Evolutionary conservation across 495 filamentous ascomycete species (phyloP), one percentile per base, ranked within the genome.

Genomic region (Annulohypoxylon stygium): DNA sequence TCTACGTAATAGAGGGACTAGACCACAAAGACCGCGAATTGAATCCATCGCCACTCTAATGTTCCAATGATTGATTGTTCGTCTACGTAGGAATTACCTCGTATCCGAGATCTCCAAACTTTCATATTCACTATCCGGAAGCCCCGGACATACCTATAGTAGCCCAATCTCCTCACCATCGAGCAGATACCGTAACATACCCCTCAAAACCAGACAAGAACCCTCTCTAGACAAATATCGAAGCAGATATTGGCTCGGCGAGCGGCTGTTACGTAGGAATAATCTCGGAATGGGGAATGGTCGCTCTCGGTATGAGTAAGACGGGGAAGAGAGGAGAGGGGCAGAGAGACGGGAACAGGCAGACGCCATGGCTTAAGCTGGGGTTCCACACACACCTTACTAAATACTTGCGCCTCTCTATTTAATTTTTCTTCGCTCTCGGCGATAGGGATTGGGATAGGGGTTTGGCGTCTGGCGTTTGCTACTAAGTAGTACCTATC

Each of bases 271-370:
- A 30, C 3, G 5, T 4, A 51, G 45, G 60, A 47, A 47, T 12
- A 47, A 47, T 47, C 43, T 47, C 43, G 43, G 43, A 20, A 47
- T 18, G 43, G 14, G 5, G 4, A 16, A 20, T 18, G 43, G 33
- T 30, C 26, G 37, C 33, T n/a, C 54, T 68, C 55, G 47, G 65
- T 68, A 60, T 61, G 65, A 68, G 45, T 68, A 68, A 68, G 65
- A 68, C 57, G 65, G 57, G 43, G 57, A 55, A 30, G 47, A 41
- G 65, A 39, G 64, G 51, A 33, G 65, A 53, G n/a, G 57, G 30
- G 65, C 18, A 55, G 51, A 34, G 65, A 53, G n/a, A 23, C 2
- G 26, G 39, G 23, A 11, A 67, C 23, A 37, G 16, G 16, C 26
- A 43, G 37, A 59, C 50, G 48, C 20, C 2, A 61, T 45, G 34